Base-by-base conservation (phyloP, 108 stramenopile species). In the Skeletonema grethae region DNA sequence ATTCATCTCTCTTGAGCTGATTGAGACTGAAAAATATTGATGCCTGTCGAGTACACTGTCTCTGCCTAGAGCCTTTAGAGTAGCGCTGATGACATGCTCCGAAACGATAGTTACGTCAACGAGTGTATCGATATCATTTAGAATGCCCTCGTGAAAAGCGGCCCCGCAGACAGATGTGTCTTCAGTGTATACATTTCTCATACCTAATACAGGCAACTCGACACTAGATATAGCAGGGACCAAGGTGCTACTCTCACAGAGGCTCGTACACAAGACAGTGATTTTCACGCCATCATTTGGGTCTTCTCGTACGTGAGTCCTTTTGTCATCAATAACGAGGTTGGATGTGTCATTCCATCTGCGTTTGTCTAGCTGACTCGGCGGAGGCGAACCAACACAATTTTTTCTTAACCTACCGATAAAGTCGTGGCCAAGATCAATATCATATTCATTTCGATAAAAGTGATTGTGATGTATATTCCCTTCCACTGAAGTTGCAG, bases 371-470 rank as follows among this genome's bases (percentile, higher is more conserved):
- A 91, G 53, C 13, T 41, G 31, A 67, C 80, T 75, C 0, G 58
- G 48, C 6, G 95, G 95, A 4, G 95, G 90, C 48, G 80, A 76
- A 3, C 91, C 95, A n/a, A 94, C 83, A 69, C 95, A 96, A 35
- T 85, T 76, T 43, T 85, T 86, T 20, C 80, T 58, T 13, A 61
- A 68, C 58, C 83, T 83, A 34, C 95, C 95, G 16, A 67, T 61
- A 46, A 62, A 72, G 35, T 86, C 90, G n/a, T 60, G 48, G 2
- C 86, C 86, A 30, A 77, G 53, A 64, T 87, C 73, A 15, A 57
- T 45, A 39, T 84, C 65, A 55, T 59, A 64, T 18, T 50, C 48
- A 63, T 85, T 35, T 56, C 86, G 59, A 61, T 83, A 70, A 5
- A 62, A 53, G 68, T 78, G 76, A 68, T 93, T 93, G 82, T 95